Evolutionary conservation across 116 monocot species (phyloP).

Genomic region (Dioscorea cayenensis): DNA sequence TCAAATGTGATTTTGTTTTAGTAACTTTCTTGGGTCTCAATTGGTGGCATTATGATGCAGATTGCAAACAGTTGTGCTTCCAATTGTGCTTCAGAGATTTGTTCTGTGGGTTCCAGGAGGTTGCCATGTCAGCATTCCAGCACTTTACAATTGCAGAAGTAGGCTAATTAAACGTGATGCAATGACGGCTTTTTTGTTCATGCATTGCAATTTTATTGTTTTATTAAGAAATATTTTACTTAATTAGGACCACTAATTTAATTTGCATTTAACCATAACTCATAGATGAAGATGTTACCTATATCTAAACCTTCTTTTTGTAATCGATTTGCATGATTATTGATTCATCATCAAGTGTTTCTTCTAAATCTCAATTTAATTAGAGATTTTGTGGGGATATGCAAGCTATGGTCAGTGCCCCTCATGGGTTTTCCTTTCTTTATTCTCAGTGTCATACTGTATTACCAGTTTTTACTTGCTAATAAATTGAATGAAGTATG

Average conservation of each 20-base stretch:
- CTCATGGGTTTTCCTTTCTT: too few species aligned
- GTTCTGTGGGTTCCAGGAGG: slow-evolving; percentile 9
- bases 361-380: too few species aligned
- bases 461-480: too few species aligned
- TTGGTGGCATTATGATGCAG: slow-evolving; percentile 5
- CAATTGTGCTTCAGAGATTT: slow-evolving; percentile 9
- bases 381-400: too few species aligned
- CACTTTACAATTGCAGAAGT: slow-evolving; percentile 23
- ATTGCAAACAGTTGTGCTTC: background rate
- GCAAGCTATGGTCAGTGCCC: too few species aligned
- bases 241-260: background rate
- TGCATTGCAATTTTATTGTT: background rate
- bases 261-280: too few species aligned
- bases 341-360: too few species aligned
- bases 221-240: background rate
- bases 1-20: background rate
- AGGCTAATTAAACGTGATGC: slow-evolving; percentile 13
- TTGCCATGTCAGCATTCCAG: slow-evolving; percentile 12
- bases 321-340: too few species aligned
- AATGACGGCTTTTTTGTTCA: background rate
- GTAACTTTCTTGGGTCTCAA: background rate
- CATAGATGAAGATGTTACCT: too few species aligned
- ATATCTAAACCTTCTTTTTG: too few species aligned
- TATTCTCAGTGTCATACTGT: too few species aligned
- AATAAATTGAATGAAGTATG: too few species aligned